Conservation (phyloP, 805 yeast genomes). For the Wickerhamiella australiensis region DNA sequence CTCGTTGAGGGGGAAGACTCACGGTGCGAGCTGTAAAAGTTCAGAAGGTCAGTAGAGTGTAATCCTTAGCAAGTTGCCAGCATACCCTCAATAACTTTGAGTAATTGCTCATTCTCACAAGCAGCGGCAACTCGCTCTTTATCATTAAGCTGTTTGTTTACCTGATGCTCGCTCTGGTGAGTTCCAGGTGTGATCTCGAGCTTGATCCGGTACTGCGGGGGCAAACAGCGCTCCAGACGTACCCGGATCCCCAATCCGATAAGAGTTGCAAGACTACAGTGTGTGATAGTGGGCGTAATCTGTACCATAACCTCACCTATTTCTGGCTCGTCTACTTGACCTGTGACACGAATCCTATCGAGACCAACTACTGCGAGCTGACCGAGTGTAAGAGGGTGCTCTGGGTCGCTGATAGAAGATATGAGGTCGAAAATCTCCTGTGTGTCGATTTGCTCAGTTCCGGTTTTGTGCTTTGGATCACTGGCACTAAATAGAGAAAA, state of each 20-base stretch:
- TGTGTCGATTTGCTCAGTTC: conserved; percentile 56
- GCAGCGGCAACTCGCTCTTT: conserved; percentile 98
- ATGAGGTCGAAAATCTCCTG: conserved; percentile 85
- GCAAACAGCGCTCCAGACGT: conserved; percentile 75
- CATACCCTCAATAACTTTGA: conserved; percentile 88
- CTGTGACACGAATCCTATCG: conserved; percentile 60
- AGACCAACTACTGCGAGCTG: conserved; percentile 88
- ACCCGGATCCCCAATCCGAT: conserved; percentile 93
- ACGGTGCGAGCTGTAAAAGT: not conserved
- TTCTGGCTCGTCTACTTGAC: conserved; percentile 39
- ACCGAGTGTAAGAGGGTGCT: conserved; percentile 89
- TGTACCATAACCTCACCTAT: conserved; percentile 67
- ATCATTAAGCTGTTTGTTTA: conserved; percentile 91
- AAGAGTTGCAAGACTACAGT: conserved; percentile 89
- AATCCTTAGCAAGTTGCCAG: conserved; percentile 51
- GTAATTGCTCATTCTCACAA: conserved; percentile 86
- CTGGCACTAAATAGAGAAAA: conserved; percentile 19
- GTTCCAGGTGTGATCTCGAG: conserved; percentile 80
- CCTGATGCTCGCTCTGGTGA: conserved; percentile 92
- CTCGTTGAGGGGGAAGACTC: too few species aligned
- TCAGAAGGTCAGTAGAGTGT: not conserved
- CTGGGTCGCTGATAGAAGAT: conserved; percentile 87
- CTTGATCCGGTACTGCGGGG: conserved; percentile 68
- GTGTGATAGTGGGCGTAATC: conserved; percentile 96
- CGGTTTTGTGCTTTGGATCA: not conserved